A percentile compares a stretch with the other conserved stretches of the same genome.
phyloP scores from a whole-genome alignment of 2,329 filamentous ascomycete genomes.

The Neobulgaria alba region DNA sequence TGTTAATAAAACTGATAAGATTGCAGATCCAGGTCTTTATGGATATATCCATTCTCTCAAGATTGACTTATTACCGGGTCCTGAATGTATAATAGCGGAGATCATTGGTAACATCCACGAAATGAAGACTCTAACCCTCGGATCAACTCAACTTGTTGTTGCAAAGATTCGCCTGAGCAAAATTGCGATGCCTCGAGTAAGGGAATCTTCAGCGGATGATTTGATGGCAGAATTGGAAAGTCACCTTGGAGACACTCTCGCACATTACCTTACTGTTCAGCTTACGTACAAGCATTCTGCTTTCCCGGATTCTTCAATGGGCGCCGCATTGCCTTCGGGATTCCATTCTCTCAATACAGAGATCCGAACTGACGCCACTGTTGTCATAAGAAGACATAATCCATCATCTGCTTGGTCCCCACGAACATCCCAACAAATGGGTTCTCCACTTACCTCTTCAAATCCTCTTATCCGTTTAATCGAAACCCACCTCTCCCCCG shows the following conservation, averaged over 20 bases:
- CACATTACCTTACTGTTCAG: slow-evolving; percentile 43
- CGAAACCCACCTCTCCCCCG: slow-evolving; percentile 17
- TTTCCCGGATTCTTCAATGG: slow-evolving; percentile 34
- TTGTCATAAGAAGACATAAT: slow-evolving; percentile 41
- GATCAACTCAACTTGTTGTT: slow-evolving; percentile 25
- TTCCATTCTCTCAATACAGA: slow-evolving; percentile 37
- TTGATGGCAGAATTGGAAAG: slow-evolving; percentile 51
- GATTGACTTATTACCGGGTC: slow-evolving; percentile 21
- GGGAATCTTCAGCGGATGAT: slow-evolving; percentile 39
- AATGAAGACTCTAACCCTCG: slow-evolving; percentile 15
- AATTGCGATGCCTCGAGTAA: slow-evolving; percentile 12
- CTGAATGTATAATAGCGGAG: slow-evolving; percentile 21
- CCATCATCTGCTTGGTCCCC: slow-evolving; percentile 44
- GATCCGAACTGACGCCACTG: slow-evolving; percentile 44
- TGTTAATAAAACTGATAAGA: too few relatives aligned
- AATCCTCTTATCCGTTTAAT: slow-evolving; percentile 22
- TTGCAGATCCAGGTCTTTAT: too few relatives aligned
- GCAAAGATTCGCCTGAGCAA: slow-evolving; percentile 22
- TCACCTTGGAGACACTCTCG: slow-evolving; percentile 41
- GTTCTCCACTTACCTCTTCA: slow-evolving; percentile 21
- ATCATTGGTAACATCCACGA: slow-evolving; percentile 24
- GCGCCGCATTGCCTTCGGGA: slow-evolving; percentile 15
- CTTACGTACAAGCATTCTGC: slow-evolving; percentile 49
- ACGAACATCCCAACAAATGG: slow-evolving; percentile 26
- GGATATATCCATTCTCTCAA: slow-evolving; percentile 25